Conservation (phyloP, 805 yeast species). For the Pichia thaimueangensis region DNA sequence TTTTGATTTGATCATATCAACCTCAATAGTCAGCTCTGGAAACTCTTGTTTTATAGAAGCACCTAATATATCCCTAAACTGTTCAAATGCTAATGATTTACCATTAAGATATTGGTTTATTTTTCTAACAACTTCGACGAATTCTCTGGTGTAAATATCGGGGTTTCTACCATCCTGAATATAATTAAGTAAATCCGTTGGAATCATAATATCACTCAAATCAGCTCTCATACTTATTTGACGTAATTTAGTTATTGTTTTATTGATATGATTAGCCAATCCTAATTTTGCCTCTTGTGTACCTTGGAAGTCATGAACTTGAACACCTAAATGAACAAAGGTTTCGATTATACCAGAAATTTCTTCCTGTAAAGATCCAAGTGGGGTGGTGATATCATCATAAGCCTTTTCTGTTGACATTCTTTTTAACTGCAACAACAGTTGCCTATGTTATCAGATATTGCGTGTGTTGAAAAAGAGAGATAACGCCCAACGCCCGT, state of each 20-base stretch:
- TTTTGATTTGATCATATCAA: slow-evolving; percentile 45
- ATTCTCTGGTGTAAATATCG: slow-evolving; percentile 93
- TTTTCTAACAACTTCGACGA: slow-evolving; percentile 87
- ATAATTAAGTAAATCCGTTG: slow-evolving; percentile 81
- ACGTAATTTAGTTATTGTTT: slow-evolving; percentile 35
- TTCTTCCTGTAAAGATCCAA: slow-evolving; percentile 31
- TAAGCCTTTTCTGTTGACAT: slow-evolving; percentile 29
- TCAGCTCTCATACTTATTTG: slow-evolving; percentile 27
- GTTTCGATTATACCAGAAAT: slow-evolving; percentile 63
- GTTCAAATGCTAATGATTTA: slow-evolving; percentile 53
- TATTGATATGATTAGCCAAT: slow-evolving; percentile 37
- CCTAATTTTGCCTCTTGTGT: slow-evolving; percentile 72
- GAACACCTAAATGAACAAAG: slow-evolving; percentile 80
- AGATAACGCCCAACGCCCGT: too few relatives aligned
- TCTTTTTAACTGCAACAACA: too few relatives aligned
- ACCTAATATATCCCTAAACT: slow-evolving; percentile 60
- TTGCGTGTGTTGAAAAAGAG: too few relatives aligned
- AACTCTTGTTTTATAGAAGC: slow-evolving; percentile 67
- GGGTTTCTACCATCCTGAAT: slow-evolving; percentile 97
- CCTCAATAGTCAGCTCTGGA: slow-evolving; percentile 60
- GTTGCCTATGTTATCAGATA: too few relatives aligned
- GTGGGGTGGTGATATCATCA: slow-evolving; percentile 19
- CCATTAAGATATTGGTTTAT: slow-evolving; percentile 86
- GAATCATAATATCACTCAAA: slow-evolving; percentile 45
- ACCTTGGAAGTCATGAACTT: slow-evolving; percentile 90